Evolutionary conservation across 1,284 basidiomycete species (phyloP).

Genomic region (Ceratobasidium sp.): DNA sequence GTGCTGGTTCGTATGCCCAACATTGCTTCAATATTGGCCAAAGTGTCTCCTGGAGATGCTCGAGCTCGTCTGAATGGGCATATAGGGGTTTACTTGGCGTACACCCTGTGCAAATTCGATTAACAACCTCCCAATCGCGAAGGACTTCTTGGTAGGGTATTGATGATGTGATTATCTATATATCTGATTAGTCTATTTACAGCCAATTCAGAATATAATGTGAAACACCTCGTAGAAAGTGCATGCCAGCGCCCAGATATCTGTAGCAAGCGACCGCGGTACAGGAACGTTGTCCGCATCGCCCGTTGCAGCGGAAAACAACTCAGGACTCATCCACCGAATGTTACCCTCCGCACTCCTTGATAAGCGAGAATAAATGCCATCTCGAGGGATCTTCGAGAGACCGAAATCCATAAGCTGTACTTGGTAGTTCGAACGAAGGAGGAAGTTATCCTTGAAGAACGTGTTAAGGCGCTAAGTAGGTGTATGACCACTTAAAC

Average conservation of each 20-base stretch:
- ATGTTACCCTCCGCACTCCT: conserved; percentile 12
- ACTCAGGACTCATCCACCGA: conserved; percentile 41
- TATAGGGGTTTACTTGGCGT: not conserved
- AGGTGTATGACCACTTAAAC: not conserved
- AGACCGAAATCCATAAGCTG: conserved; percentile 34
- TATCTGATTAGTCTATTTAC: not conserved
- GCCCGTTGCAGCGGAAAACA: not conserved
- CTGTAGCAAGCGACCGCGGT: conserved; percentile 19
- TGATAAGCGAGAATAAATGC: conserved; percentile 12
- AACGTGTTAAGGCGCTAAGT: not conserved
- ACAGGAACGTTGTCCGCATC: not conserved
- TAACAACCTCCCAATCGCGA: not conserved
- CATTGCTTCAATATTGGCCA: conserved; percentile 35
- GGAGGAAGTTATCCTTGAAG: conserved; percentile 32
- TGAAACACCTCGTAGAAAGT: conserved; percentile 35
- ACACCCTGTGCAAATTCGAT: not conserved
- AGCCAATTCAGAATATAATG: not conserved
- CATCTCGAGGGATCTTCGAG: conserved; percentile 32
- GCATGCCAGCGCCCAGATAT: conserved; percentile 42
- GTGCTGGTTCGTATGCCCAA: conserved; percentile 1
- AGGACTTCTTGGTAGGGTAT: conserved; percentile 7
- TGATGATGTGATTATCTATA: conserved; percentile 18
- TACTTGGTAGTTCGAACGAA: conserved; percentile 30
- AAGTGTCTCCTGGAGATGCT: conserved; percentile 11
- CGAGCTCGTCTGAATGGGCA: conserved; percentile 1